Evolutionary conservation across 129 eudicot genomes (phyloP), one percentile per base, ranked within the genome.

Genomic region (Helianthus annuus): DNA sequence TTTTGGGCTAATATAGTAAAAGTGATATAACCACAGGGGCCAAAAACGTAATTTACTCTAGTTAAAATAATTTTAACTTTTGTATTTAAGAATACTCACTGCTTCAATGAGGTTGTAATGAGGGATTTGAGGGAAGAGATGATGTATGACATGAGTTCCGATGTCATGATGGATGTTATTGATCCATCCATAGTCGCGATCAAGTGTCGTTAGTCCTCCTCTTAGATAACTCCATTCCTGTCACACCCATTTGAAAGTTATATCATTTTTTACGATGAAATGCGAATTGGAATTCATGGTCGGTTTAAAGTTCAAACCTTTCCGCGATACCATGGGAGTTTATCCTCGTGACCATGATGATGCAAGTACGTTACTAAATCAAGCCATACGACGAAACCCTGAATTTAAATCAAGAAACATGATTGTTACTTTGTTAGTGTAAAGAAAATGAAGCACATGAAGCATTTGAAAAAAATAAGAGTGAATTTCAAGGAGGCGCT

Each of bases 91-190:
- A 76, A 78, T 32, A 57, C 76, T 51, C 62, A 81, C 99, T 11
- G 99, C 99, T 86, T 95, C 97, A 3, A 88, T 64, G 19, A 95
- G 82, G 77, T 95, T 86, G 72, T 95, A 95, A 77, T 95, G 99
- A 44, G 99, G 99, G 85, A 95, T 95, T 72, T 95, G 99, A 36
- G 99, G 99, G 88, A 95, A 95, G 76, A 95, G 94, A 80, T 91
- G 99, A 64, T 95, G 99, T 7, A 95, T 77, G 36, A 95, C 99
- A 66, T 95, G 99, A 2, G 99, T 95, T 46, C 97, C 99, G 1
- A 95, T 95, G 70, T 95, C 97, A 59, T 95, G 99, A 75, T 95
- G 99, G 80, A 95, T 88, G 88, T 90, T 90, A 70, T 95, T 91
- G 66, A 91, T 91, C 99, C 91, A 91, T 56, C 97, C 99, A 54